Evolutionary conservation across 164 flowering plant genomes (phyloP).

Genomic region (Santalum album): DNA sequence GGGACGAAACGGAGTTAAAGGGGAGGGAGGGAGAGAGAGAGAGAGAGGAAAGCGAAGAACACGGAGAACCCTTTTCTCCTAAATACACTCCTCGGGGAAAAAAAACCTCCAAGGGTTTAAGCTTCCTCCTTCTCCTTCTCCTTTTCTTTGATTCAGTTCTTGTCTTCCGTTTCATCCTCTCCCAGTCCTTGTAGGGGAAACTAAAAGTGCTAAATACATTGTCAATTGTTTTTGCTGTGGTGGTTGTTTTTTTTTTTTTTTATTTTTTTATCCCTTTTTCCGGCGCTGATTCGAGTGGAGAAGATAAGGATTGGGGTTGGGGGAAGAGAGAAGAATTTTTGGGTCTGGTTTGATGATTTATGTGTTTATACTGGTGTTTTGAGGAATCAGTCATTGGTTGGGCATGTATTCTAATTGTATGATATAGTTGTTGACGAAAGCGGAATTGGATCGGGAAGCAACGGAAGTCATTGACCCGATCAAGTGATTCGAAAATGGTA

Average conservation of each 20-base stretch:
- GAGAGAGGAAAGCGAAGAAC: not conserved
- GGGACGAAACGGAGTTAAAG: no score
- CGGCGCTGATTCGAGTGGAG: not conserved
- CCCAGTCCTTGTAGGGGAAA: not conserved
- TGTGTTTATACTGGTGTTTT: not conserved
- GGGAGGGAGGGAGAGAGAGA: conserved; percentile 4
- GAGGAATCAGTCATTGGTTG: not conserved
- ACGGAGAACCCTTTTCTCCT: not conserved
- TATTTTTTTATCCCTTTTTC: no score
- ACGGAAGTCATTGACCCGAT: conserved; percentile 14
- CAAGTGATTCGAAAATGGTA: conserved; percentile 16
- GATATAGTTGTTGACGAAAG: conserved; percentile 3
- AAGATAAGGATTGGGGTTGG: not conserved
- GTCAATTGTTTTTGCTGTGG: not conserved
- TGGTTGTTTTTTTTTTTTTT: no score
- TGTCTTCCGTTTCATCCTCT: not conserved
- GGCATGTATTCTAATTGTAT: conserved; percentile 5
- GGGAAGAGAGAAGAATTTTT: not conserved
- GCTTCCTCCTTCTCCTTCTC: conserved; percentile 4
- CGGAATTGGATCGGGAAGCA: conserved; percentile 15
- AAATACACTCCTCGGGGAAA: not conserved
- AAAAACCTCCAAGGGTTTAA: conserved; percentile 11
- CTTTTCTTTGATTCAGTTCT: not conserved
- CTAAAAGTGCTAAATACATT: not conserved
- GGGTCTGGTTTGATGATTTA: not conserved